Percentiles rank a stretch among this genome's conserved stretches.
Evolutionary conservation across 169 alveolate species (phyloP).

Genomic region (Babesia bovis): DNA sequence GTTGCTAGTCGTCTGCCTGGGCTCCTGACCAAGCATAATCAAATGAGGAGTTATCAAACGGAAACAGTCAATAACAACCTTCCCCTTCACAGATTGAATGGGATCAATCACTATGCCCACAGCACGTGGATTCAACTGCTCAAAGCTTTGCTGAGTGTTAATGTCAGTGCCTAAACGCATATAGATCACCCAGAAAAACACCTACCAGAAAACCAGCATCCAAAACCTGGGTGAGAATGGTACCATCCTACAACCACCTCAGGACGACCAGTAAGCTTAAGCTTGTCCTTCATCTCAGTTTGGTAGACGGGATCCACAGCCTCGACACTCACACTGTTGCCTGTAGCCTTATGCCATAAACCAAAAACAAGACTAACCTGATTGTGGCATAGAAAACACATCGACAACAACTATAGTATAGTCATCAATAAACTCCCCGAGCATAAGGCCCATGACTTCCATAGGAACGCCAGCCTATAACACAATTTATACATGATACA

Average conservation of each 20-base stretch:
- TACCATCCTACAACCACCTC: constrained; percentile 99
- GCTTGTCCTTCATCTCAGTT: constrained; percentile 98
- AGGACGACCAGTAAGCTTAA: constrained; percentile 96
- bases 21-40: constrained; percentile 93
- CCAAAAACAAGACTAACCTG: constrained; percentile 80
- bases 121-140: constrained; percentile 96
- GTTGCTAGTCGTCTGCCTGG: constrained; percentile 98
- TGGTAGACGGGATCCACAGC: constrained; percentile 99
- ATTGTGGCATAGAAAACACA: constrained; percentile 99
- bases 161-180: constrained; percentile 89
- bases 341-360: constrained; percentile 11
- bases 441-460: constrained; percentile 99
- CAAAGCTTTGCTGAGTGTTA: constrained; percentile 98
- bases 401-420: constrained; percentile 99
- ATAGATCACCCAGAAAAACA: background rate
- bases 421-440: constrained; percentile 99
- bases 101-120: constrained; percentile 99
- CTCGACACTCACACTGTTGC: constrained; percentile 96
- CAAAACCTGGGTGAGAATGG: constrained; percentile 99
- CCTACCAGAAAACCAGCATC: constrained; percentile 96
- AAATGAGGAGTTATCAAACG: constrained; percentile 95
- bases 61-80: constrained; percentile 99
- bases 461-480: constrained; percentile 98
- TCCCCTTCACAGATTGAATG: constrained; percentile 96
- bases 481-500: background rate